Evolutionary conservation across 2,329 filamentous ascomycete species (phyloP).

Genomic region (Fusarium sp.): DNA sequence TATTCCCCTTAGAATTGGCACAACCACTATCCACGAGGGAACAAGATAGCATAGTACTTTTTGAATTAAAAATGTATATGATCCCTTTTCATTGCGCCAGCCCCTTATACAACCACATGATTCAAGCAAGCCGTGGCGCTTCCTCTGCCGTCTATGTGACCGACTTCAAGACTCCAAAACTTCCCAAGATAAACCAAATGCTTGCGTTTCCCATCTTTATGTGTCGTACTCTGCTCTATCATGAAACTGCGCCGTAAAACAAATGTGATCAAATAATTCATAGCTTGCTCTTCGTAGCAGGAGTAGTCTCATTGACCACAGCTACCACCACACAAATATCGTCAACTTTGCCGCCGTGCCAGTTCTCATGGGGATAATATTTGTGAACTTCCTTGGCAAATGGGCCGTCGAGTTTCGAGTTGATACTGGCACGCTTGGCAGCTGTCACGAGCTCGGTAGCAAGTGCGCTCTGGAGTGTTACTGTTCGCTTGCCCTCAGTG

Average conservation of each 20-base stretch:
- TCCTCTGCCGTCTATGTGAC: slow-evolving; percentile 31
- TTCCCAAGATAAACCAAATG: slow-evolving; percentile 41
- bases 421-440: slow-evolving; percentile 85
- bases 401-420: slow-evolving; percentile 85
- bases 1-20: neutral
- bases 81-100: slow-evolving; percentile 34
- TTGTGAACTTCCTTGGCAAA: slow-evolving; percentile 95
- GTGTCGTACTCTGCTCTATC: slow-evolving; percentile 39
- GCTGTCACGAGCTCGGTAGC: slow-evolving; percentile 83
- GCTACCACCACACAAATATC: slow-evolving; percentile 91
- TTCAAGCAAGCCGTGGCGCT: slow-evolving; percentile 29
- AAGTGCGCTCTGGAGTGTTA: slow-evolving; percentile 79
- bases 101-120: slow-evolving; percentile 34
- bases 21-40: neutral
- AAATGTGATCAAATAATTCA: slow-evolving; percentile 36
- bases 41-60: neutral
- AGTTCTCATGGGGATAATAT: slow-evolving; percentile 86
- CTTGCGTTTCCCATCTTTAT: slow-evolving; percentile 46
- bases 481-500: slow-evolving; percentile 45
- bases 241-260: slow-evolving; percentile 37
- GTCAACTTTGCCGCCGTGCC: slow-evolving; percentile 92
- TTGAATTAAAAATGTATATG: slow-evolving; percentile 35
- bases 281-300: slow-evolving; percentile 49
- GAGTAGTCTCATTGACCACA: slow-evolving; percentile 74
- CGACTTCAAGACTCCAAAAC: slow-evolving; percentile 43